Evolutionary conservation across 805 yeast genomes (phyloP), one percentile per base, ranked within the genome.

Genomic region (Brettanomyces nanus): DNA sequence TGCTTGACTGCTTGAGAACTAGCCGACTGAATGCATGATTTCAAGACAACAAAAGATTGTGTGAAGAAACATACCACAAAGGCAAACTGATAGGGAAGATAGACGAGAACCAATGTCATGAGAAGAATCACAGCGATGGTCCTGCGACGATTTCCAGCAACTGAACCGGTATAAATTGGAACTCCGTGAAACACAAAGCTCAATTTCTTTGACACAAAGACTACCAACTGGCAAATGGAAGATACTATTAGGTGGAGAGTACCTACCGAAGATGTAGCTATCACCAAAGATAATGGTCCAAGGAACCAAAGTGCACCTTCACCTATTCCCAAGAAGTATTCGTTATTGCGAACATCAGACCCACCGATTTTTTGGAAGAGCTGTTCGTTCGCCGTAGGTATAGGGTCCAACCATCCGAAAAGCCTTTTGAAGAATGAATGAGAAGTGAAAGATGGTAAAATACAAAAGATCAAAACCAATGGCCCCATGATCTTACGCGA

Each of bases 31-130:
- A 32, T 18, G 25, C 27, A 19, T n/a, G 63, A 42, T 35, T 66
- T 69, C 3, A 80, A 33, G 23, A 75, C 69, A 20, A 75, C 72
- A n/a, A 69, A 49, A 1, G 63, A 46, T 53, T 85, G 95, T 2
- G 81, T 69, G 9, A 75, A 20, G 33, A 75, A 63, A 32, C 80
- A 69, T 6, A 83, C 68, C 6, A 76, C 62, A 49, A 71, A 85
- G 2, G 85, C 89, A 53, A 86, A 70, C 53, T 87, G 95, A 52
- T 79, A 87, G 0, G 96, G 96, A 11, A 85, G 61, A 51, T 79
- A 82, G 19, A 80, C 28, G 13, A 44, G 37, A 15, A 47, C 51
- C 3, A 47, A 20, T 3, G 43, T 25, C 9, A 43, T 31, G n/a
- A 47, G 36, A 23, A 40, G 22, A n/a, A 46, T 18, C 3, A 42